Conservation (phyloP, 2,329 filamentous ascomycete genomes). For the Ophiocordyceps polyrhachis-furcata region DNA sequence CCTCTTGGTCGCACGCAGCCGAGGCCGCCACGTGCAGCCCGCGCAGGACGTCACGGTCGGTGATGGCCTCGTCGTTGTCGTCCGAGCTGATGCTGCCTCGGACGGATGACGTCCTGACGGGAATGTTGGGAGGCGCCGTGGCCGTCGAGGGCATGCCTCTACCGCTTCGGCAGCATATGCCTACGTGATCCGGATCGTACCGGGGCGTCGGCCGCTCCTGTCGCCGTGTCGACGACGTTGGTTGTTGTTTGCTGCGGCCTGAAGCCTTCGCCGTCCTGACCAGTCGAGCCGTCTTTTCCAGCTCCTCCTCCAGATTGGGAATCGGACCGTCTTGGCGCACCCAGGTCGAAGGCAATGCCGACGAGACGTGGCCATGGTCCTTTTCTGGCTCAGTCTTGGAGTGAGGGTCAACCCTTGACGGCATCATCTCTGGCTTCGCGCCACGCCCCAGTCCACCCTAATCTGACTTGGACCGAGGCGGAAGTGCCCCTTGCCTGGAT, state of each 20-base stretch:
- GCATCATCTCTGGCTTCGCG: not conserved
- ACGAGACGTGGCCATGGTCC: not conserved
- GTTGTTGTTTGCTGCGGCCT: not conserved
- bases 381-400: not conserved
- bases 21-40: slow-evolving; percentile 36
- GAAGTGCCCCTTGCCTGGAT: not conserved
- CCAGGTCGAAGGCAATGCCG: slow-evolving; percentile 1
- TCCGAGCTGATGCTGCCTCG: slow-evolving; percentile 6
- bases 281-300: not conserved
- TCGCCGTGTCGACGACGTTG: not conserved
- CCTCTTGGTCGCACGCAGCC: slow-evolving; percentile 34
- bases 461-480: not conserved
- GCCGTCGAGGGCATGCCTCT: slow-evolving; percentile 9
- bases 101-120: slow-evolving; percentile 17
- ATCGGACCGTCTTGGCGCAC: not conserved
- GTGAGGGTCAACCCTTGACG: not conserved
- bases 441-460: not conserved
- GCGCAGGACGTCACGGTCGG: slow-evolving; percentile 31
- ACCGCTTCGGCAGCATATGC: slow-evolving; percentile 10
- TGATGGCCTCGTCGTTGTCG: slow-evolving; percentile 19
- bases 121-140: slow-evolving; percentile 15
- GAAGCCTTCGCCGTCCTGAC: not conserved
- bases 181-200: slow-evolving; percentile 7
- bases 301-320: not conserved
- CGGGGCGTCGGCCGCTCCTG: not conserved